Evolutionary conservation across 2,329 filamentous ascomycete genomes (phyloP).

Genomic region (Aspergillus viridinutans): DNA sequence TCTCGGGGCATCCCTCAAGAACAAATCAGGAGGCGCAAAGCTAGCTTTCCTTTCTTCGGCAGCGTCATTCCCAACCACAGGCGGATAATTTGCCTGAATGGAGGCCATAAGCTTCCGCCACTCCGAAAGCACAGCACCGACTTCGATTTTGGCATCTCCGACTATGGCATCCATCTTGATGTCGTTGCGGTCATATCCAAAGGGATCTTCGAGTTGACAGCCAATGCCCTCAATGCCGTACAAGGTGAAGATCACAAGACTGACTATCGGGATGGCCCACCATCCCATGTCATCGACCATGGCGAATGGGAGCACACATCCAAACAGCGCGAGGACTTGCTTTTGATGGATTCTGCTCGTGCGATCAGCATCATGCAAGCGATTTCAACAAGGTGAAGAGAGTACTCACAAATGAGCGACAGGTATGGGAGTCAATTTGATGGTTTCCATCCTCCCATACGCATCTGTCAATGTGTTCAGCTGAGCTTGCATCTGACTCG

Average conservation of each 20-base stretch:
- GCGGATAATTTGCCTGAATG: slow-evolving; percentile 13
- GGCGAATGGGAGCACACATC: slow-evolving; percentile 58
- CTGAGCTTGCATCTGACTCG: slow-evolving; percentile 55
- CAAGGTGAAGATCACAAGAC: slow-evolving; percentile 59
- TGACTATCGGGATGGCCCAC: slow-evolving; percentile 58
- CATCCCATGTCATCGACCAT: slow-evolving; percentile 61
- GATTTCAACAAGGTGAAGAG: background rate
- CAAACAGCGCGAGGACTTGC: slow-evolving; percentile 60
- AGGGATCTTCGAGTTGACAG: slow-evolving; percentile 61
- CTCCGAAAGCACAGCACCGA: slow-evolving; percentile 55
- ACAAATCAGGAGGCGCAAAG: slow-evolving; percentile 29
- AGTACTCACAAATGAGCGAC: slow-evolving; percentile 53
- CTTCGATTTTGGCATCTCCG: slow-evolving; percentile 56
- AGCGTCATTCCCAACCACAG: slow-evolving; percentile 1
- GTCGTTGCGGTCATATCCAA: slow-evolving; percentile 62
- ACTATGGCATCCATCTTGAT: slow-evolving; percentile 66
- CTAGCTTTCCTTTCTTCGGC: slow-evolving; percentile 6
- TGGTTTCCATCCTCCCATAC: slow-evolving; percentile 63
- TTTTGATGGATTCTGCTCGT: slow-evolving; percentile 56
- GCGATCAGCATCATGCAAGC: background rate
- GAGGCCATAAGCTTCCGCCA: slow-evolving; percentile 44
- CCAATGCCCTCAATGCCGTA: slow-evolving; percentile 64
- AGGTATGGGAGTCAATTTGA: slow-evolving; percentile 60
- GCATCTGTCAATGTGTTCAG: slow-evolving; percentile 55
- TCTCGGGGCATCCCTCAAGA: slow-evolving; percentile 19